A percentile compares a stretch with the other conserved stretches of the same genome.
Conservation (phyloP, 345 rosid species). For the Hibiscus trionum region DNA sequence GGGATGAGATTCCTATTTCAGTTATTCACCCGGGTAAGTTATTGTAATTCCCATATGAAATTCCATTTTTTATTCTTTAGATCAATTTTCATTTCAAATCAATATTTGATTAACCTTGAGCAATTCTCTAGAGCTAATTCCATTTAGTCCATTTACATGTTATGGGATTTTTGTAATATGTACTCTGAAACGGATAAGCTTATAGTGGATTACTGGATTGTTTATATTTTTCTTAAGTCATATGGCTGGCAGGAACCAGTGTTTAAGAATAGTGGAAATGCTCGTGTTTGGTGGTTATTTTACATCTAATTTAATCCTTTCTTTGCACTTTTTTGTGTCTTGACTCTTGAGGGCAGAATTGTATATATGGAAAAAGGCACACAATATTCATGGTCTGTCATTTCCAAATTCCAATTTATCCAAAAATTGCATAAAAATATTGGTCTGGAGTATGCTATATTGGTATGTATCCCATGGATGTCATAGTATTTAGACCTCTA, state of each 20-base stretch:
- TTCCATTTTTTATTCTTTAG: not conserved
- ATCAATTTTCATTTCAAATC: conserved; percentile 6
- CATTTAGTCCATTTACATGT: not conserved
- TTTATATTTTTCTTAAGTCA: not conserved
- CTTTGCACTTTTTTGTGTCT: not conserved
- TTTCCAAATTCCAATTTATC: not conserved
- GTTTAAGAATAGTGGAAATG: not conserved
- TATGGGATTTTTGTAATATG: not conserved
- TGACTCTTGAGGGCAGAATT: not conserved
- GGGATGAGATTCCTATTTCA: conserved; percentile 37
- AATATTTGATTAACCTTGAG: not conserved
- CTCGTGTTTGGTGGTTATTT: not conserved
- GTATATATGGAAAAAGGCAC: not conserved
- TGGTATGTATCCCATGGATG: too few species aligned
- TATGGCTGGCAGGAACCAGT: not conserved
- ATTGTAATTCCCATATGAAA: not conserved
- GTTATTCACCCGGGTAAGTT: conserved; percentile 45
- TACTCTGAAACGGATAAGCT: not conserved
- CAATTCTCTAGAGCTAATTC: not conserved
- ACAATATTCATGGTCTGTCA: not conserved
- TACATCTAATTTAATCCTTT: not conserved
- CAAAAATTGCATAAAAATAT: not conserved
- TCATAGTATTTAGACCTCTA: too few species aligned
- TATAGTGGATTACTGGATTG: not conserved
- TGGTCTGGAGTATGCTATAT: too few species aligned